phyloP scores from a whole-genome alignment of 1,284 basidiomycete genomes.

The Stygiomarasmius scandens region DNA sequence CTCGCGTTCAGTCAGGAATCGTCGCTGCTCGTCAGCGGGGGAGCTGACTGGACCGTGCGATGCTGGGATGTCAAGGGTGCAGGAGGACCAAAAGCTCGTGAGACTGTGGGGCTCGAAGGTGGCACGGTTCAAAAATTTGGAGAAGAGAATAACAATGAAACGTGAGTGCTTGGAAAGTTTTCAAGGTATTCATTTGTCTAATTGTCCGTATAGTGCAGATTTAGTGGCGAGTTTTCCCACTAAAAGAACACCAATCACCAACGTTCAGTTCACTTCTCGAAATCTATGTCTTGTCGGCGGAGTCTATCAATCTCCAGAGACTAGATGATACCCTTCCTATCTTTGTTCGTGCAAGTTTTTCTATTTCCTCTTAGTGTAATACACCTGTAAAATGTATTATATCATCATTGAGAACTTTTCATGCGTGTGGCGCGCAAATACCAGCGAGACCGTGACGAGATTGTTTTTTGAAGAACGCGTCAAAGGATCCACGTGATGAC shows the following conservation, averaged over 20 bases:
- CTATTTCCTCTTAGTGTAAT: background rate
- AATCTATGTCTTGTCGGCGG: slow-evolving; percentile 94
- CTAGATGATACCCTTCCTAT: slow-evolving; percentile 41
- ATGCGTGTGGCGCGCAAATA: background rate
- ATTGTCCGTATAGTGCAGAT: slow-evolving; percentile 64
- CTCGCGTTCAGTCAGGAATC: slow-evolving; percentile 93
- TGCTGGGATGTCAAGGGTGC: slow-evolving; percentile 94
- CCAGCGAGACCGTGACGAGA: background rate
- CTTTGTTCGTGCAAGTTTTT: background rate
- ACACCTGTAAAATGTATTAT: background rate
- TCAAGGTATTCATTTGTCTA: background rate
- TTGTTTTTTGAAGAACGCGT: background rate
- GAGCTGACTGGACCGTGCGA: slow-evolving; percentile 92
- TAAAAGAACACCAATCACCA: slow-evolving; percentile 90
- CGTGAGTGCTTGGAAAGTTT: slow-evolving; percentile 45
- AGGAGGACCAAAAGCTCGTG: slow-evolving; percentile 66
- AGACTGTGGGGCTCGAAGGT: slow-evolving; percentile 49
- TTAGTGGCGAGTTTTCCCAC: slow-evolving; percentile 91
- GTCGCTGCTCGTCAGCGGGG: slow-evolving; percentile 85
- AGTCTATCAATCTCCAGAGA: slow-evolving; percentile 57
- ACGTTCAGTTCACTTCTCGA: slow-evolving; percentile 92
- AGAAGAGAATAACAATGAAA: slow-evolving; percentile 63
- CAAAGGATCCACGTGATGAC: background rate
- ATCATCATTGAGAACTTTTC: background rate
- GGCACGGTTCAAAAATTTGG: slow-evolving; percentile 37